Base-by-base conservation (phyloP, 495 filamentous ascomycete species). In the Platismatia glauca region DNA sequence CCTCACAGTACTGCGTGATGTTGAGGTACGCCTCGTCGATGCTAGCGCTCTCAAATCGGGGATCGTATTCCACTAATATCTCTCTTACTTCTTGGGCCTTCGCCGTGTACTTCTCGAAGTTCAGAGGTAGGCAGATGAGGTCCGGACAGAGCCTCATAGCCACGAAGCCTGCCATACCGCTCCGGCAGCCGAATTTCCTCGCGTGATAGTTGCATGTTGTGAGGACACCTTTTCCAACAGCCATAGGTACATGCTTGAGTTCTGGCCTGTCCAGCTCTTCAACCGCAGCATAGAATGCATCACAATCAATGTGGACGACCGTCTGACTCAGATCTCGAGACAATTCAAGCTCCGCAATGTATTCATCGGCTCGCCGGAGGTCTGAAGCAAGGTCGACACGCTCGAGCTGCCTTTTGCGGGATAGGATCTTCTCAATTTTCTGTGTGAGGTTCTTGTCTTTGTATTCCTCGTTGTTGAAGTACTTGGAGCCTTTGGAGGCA, bases 11-110 rank as follows among this genome's bases (percentile, higher is more conserved):
- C 55, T 88, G 75, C 2, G 94, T 98, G 60, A 97, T 90, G 71
- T 97, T 97, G 35, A 99, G 77, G 73, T 95, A 99, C 7, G 95
- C 94, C 73, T 99, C 94, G 65, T 99, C 94, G 48, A 94, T 88
- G 71, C 90, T 95, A 4, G 91, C 90, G 64, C 88, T 93, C 72
- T 97, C 89, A 67, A 95, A 97, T 3, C 90, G 81, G 13, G 88
- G 84, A 68, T 99, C 94, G 70, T 97, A 99, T 22, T 86, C 80
- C 4, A 84, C 87, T 35, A 99, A 75, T 20, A 99, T 81, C 39
- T 84, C 84, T 1, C 94, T 86, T 34, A 97, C 85, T 69, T 97
- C 94, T 63, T 87, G 79, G 1, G 94, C 94, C 69, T 99, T 99
- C 8, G 87, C 84, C 3, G 78, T 87, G 71, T 99, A 99, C 71